Evolutionary conservation across 139 green algal species (phyloP).

Genomic region (Auxenochlorella pyrenoidosa): DNA sequence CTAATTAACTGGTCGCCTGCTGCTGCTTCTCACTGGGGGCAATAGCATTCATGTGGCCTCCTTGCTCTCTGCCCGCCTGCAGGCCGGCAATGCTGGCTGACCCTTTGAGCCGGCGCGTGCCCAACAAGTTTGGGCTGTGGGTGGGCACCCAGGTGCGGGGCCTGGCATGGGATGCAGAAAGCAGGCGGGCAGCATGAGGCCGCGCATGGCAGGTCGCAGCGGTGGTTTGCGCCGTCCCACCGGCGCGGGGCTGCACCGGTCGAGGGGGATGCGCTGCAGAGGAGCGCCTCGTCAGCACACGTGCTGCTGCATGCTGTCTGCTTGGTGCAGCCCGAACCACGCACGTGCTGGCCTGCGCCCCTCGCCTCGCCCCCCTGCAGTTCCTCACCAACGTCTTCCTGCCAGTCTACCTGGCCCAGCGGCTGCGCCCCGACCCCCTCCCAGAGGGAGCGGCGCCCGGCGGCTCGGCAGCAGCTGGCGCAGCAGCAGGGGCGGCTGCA

Average conservation of each 20-base stretch:
- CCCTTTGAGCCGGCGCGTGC: conserved; percentile 54
- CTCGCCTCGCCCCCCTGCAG: background rate
- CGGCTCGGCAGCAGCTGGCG: conserved; percentile 3
- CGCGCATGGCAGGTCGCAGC: too few species aligned
- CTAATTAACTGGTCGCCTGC: too few species aligned
- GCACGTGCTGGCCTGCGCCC: background rate
- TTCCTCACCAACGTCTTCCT: conserved; percentile 90
- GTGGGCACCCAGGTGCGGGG: conserved; percentile 65
- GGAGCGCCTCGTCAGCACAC: too few species aligned
- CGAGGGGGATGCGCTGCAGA: too few species aligned
- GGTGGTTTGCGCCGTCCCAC: too few species aligned
- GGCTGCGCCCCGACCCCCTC: conserved; percentile 54
- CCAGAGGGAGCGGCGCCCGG: background rate
- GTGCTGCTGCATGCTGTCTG: too few species aligned
- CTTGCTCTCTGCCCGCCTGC: background rate
- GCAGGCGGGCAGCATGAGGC: too few species aligned
- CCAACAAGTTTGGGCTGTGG: conserved; percentile 58
- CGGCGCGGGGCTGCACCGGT: too few species aligned
- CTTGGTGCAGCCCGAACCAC: background rate
- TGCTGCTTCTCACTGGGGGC: too few species aligned
- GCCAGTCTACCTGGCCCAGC: conserved; percentile 78
- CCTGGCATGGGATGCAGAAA: background rate
- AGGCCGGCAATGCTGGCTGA: conserved; percentile 74
- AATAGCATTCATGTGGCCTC: background rate
- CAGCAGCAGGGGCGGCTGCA: conserved; percentile 6